Evolutionary conservation across 1,139 yeast species (phyloP), one percentile per base, ranked within the genome.

Genomic region (Hansenula lynferdii): DNA sequence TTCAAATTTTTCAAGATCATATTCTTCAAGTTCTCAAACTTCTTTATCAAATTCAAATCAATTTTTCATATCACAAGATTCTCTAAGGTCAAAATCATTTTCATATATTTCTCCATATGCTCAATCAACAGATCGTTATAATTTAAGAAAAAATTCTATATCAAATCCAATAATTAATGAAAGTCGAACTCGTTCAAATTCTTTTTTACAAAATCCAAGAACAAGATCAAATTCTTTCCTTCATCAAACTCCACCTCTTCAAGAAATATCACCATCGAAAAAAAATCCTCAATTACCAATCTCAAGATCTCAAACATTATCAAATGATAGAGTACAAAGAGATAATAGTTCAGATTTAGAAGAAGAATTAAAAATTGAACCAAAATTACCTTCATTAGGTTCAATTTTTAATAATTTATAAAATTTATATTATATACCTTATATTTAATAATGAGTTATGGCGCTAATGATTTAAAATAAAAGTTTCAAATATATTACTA

Each of bases 371-470:
- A 40, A 45, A 28, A 42, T 38, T 22, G 46, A 43, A 35, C 43
- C 45, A 16, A 39, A 39, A 10, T 30, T 46, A 19, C 49, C 49
- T 2, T 39, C 47, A 6, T 20, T 44, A 14, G 49, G 46, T 31
- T 42, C 42, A 2, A 33, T 47, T 20, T 47, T 47, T 34, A 43
- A 44, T 29, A 47, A 45, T 28, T 45, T 42, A 25, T 40, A 41
- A n/a, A n/a, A n/a, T n/a, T n/a, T n/a, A n/a, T n/a, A n/a, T n/a
- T n/a, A n/a, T n/a, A n/a, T n/a, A n/a, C n/a, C n/a, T n/a, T n/a
- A n/a, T n/a, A n/a, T n/a, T 15, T 26, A 15, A 15, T 24, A 12
- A 24, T 24, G 26, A 24, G 26, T 12, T 24, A 24, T 24, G 26
- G n/a, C n/a, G n/a, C n/a, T n/a, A n/a, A n/a, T n/a, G n/a, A n/a